Evolutionary conservation across 352 stramenopile genomes (phyloP).

Genomic region (Globisporangium abappressorium): DNA sequence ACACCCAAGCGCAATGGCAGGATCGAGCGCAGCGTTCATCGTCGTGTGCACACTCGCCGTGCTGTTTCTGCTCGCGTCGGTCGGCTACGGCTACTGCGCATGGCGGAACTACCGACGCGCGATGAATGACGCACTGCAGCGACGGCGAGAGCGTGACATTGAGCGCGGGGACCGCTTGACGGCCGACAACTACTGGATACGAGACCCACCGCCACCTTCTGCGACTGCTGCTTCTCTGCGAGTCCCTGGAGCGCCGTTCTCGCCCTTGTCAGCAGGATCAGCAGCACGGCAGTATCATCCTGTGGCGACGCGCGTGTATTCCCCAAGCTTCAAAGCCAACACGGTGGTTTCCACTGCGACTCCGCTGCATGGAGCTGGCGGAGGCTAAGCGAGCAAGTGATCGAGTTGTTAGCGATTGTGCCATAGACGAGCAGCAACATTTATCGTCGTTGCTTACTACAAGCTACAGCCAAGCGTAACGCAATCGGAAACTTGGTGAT

Average conservation of each 20-base stretch:
- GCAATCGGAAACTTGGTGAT: not conserved
- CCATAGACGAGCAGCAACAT: not conserved
- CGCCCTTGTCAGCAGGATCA: not conserved
- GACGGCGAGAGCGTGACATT: conserved; percentile 23
- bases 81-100: conserved; percentile 27
- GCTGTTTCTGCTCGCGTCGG: conserved; percentile 24
- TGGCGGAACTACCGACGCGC: conserved; percentile 34
- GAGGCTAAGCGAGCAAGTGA: not conserved
- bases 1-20: conserved; percentile 5
- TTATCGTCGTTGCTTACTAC: not conserved
- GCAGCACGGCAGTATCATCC: not conserved
- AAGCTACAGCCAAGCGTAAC: not conserved
- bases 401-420: not conserved
- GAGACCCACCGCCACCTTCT: conserved; percentile 1
- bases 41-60: conserved; percentile 27
- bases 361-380: not conserved
- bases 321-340: conserved; percentile 7
- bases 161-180: conserved; percentile 20
- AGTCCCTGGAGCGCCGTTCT: not conserved
- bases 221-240: not conserved
- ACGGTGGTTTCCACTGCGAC: not conserved
- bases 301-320: conserved; percentile 4
- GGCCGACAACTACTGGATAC: conserved; percentile 34
- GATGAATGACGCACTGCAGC: conserved; percentile 27
- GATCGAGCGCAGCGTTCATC: conserved; percentile 13